Percentiles rank a stretch among this genome's conserved stretches.
phyloP scores from a whole-genome alignment of 1,284 basidiomycete genomes.

The Xerocomus amazonicus region DNA sequence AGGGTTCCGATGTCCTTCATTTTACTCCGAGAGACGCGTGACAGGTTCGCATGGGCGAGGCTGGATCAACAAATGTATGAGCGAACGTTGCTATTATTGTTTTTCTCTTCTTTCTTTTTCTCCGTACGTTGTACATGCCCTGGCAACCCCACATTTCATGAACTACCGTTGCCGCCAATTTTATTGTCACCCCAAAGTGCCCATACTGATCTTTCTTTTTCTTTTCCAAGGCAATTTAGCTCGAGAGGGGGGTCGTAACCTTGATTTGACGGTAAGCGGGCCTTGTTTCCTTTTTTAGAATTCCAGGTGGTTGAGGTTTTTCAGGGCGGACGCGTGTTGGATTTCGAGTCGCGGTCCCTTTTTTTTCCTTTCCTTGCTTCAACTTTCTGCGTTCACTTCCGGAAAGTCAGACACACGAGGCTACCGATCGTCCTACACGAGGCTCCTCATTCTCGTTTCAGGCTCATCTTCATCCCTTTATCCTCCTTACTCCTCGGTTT shows the following conservation, averaged over 20 bases:
- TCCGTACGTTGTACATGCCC: conserved; percentile 15
- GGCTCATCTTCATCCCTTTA: conserved; percentile 5
- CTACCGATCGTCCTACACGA: conserved; percentile 41
- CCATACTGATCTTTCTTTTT: background rate
- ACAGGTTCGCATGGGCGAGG: conserved; percentile 15
- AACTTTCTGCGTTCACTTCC: conserved; percentile 28
- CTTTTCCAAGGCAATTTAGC: background rate
- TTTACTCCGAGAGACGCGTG: conserved; percentile 35
- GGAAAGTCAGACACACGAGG: conserved; percentile 45
- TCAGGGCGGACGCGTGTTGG: conserved; percentile 33
- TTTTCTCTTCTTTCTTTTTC: conserved; percentile 3
- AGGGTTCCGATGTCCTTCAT: conserved; percentile 66
- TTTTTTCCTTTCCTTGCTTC: conserved; percentile 22
- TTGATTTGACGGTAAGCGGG: conserved; percentile 30
- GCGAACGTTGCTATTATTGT: conserved; percentile 25
- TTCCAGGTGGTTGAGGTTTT: conserved; percentile 33
- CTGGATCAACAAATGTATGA: conserved; percentile 15
- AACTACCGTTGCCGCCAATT: background rate
- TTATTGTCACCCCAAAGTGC: background rate
- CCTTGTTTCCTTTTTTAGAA: conserved; percentile 29
- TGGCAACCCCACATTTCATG: conserved; percentile 24
- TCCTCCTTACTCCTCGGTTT: conserved; percentile 13
- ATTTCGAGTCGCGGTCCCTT: conserved; percentile 11
- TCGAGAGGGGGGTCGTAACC: background rate
- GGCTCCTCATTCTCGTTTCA: conserved; percentile 33